phyloP scores from a whole-genome alignment of 441 rosid species.

The Erodium texanum region DNA sequence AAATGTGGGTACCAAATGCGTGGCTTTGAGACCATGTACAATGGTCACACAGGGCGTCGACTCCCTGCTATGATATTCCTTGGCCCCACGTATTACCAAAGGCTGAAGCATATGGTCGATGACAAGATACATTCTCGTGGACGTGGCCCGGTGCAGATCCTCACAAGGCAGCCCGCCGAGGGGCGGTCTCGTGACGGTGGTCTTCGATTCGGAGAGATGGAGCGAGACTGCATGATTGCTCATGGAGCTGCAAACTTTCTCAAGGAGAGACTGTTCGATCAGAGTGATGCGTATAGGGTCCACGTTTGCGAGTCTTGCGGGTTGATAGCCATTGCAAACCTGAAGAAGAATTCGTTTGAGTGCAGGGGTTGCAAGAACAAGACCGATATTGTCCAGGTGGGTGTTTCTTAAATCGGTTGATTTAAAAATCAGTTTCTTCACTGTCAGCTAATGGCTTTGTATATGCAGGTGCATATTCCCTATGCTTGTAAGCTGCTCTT shows the following conservation, averaged over 20 bases:
- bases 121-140: slow-evolving; percentile 99
- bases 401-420: not conserved
- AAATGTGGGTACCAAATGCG: slow-evolving; percentile 98
- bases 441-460: too few species aligned
- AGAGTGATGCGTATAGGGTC: slow-evolving; percentile 91
- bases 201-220: slow-evolving; percentile 97
- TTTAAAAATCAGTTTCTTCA: too few species aligned
- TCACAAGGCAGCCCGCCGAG: slow-evolving; percentile 95
- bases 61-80: slow-evolving; percentile 90
- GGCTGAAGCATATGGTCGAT: slow-evolving; percentile 96
- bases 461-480: slow-evolving; percentile 74
- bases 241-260: slow-evolving; percentile 92
- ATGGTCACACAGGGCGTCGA: slow-evolving; percentile 90
- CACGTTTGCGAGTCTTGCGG: slow-evolving; percentile 92
- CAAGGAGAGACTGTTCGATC: slow-evolving; percentile 91
- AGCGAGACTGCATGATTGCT: slow-evolving; percentile 96
- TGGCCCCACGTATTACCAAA: slow-evolving; percentile 94
- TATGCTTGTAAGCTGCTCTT: slow-evolving; percentile 89
- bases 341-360: slow-evolving; percentile 81
- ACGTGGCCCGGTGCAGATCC: slow-evolving; percentile 90
- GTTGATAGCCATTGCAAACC: slow-evolving; percentile 84
- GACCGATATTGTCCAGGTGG: slow-evolving; percentile 85
- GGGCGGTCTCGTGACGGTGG: slow-evolving; percentile 98
- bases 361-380: slow-evolving; percentile 98
- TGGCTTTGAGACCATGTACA: slow-evolving; percentile 96